phyloP scores from a whole-genome alignment of 1,139 yeast species.

The Geotrichum aggregatum region DNA sequence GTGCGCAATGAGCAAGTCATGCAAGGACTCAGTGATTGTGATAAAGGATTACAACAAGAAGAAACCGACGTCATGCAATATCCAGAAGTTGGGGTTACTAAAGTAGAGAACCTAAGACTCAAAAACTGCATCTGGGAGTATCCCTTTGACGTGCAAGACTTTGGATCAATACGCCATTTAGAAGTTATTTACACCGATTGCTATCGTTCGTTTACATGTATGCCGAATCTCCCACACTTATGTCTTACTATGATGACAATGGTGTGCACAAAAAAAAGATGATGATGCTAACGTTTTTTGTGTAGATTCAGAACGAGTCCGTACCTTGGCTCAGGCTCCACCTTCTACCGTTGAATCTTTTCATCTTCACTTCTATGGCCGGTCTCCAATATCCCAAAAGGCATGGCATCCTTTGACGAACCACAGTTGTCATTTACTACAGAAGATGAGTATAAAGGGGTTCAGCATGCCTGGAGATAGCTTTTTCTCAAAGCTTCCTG shows the following conservation, averaged over 20 bases:
- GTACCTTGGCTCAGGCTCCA: constrained; percentile 26
- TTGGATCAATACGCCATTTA: constrained; percentile 25
- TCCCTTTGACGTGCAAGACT: constrained; percentile 27
- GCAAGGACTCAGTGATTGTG: constrained; percentile 1
- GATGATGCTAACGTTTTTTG: neutral
- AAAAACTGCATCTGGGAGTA: constrained; percentile 31
- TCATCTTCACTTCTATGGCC: constrained; percentile 23
- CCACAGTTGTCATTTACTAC: constrained; percentile 22
- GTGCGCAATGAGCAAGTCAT: constrained; percentile 24
- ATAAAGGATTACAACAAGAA: neutral
- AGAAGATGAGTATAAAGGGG: constrained; percentile 25
- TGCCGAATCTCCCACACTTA: constrained; percentile 5
- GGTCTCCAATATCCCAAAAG: constrained; percentile 22
- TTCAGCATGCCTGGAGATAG: constrained; percentile 27
- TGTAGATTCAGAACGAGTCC: constrained; percentile 26
- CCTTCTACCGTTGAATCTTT: constrained; percentile 24
- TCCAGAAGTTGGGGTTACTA: neutral
- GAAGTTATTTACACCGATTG: constrained; percentile 24
- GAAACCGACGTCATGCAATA: too few relatives aligned
- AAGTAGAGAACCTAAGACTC: constrained; percentile 19
- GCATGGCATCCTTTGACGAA: constrained; percentile 28
- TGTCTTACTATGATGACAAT: too few relatives aligned
- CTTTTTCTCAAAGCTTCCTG: constrained; percentile 25
- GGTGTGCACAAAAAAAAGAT: too few relatives aligned
- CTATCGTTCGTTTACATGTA: constrained; percentile 24